These are phyloP conservation scores for Macrocybe gigantea DNA, from an alignment of 768 basidiomycete genomes.

Conservation along the genomic window DNA sequence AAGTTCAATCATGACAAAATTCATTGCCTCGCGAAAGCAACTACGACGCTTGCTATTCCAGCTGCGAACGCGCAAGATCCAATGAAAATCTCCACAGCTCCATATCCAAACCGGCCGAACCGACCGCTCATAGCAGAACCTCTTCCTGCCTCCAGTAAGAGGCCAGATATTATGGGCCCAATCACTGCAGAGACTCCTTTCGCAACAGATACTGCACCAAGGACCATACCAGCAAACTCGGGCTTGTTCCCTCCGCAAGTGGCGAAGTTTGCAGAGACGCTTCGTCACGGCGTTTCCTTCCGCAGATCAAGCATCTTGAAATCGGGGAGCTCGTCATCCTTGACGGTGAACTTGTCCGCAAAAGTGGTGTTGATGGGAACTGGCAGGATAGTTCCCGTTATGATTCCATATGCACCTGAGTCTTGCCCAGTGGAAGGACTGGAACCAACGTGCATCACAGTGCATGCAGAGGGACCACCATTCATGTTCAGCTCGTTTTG, in stretches of 20 bases:
- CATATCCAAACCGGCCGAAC: too few species aligned
- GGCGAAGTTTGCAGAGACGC: slow-evolving; percentile 39
- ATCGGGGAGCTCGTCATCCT: slow-evolving; percentile 18
- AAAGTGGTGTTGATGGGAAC: slow-evolving; percentile 38
- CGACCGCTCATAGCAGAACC: too few species aligned
- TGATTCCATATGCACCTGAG: slow-evolving; percentile 45
- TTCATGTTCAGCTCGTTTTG: not conserved
- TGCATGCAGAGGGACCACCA: not conserved
- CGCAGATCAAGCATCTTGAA: slow-evolving; percentile 44
- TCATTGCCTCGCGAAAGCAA: too few species aligned
- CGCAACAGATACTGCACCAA: too few species aligned
- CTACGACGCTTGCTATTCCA: too few species aligned
- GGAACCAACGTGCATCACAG: not conserved
- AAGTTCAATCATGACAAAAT: too few species aligned
- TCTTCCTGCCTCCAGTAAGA: too few species aligned
- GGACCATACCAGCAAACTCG: too few species aligned
- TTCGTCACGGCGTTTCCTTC: slow-evolving; percentile 29
- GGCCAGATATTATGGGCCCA: too few species aligned
- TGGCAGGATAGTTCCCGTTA: slow-evolving; percentile 35
- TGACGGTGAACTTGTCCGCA: slow-evolving; percentile 31
- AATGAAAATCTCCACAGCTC: too few species aligned
- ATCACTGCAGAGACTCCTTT: too few species aligned
- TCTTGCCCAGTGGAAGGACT: slow-evolving; percentile 38
- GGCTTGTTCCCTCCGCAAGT: not conserved
- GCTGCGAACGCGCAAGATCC: too few species aligned